Evolutionary conservation across 257 asterid species (phyloP).

Genomic region (Nicotiana benthamiana): DNA sequence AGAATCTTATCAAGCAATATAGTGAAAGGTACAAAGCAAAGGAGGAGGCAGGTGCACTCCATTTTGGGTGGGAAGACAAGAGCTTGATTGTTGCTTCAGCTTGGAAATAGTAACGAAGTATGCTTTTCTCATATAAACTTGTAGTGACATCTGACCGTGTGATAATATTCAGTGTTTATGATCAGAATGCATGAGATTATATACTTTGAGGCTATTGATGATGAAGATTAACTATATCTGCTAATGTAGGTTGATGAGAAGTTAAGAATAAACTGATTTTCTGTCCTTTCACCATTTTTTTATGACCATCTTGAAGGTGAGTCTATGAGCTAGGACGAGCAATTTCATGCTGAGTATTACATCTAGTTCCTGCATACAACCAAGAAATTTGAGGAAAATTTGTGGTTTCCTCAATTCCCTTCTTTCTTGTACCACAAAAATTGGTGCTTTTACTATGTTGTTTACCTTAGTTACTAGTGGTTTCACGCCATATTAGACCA

Average conservation of each 20-base stretch:
- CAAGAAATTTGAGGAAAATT: no score
- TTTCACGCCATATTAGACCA: no score
- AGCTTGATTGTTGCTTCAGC: slow-evolving; percentile 71
- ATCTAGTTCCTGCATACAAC: no score
- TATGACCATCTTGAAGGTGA: background rate
- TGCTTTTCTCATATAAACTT: background rate
- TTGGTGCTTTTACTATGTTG: no score
- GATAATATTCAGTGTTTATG: slow-evolving; percentile 1
- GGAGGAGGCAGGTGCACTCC: slow-evolving; percentile 69
- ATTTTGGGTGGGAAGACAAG: slow-evolving; percentile 91
- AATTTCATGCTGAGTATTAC: no score
- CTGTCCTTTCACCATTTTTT: background rate
- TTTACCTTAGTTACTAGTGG: no score
- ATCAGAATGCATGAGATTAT: background rate
- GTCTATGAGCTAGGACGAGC: no score
- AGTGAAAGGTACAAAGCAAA: slow-evolving; percentile 60
- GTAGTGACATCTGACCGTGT: background rate
- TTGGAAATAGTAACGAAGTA: slow-evolving; percentile 37
- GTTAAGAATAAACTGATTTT: background rate
- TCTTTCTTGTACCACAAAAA: no score
- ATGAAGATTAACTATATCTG: background rate
- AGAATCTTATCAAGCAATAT: slow-evolving; percentile 47
- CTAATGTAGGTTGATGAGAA: background rate
- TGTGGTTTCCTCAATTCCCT: no score
- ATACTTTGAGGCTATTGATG: slow-evolving; percentile 2